Percentiles rank a stretch among this genome's conserved stretches.
phyloP scores from a whole-genome alignment of 129 eudicot species.

The Mikania micrantha region DNA sequence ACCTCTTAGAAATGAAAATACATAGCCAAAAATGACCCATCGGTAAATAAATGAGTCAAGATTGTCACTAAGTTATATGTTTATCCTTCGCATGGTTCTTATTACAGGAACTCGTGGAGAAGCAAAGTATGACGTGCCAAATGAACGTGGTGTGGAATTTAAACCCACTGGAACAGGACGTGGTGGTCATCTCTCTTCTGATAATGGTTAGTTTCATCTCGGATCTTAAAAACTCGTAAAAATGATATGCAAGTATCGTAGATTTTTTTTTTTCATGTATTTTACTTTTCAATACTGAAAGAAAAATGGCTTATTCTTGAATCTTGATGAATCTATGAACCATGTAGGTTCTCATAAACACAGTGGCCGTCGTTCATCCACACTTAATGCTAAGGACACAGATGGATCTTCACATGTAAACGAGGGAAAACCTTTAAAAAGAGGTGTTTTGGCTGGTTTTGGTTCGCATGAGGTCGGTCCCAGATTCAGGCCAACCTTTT shows the following conservation, averaged over 20 bases:
- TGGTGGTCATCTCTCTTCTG: constrained; percentile 39
- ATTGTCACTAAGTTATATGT: neutral
- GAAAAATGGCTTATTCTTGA: neutral
- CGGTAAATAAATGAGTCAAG: neutral
- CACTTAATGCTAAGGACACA: constrained; percentile 41
- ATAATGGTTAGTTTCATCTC: constrained; percentile 56
- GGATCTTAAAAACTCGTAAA: neutral
- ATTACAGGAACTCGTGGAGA: constrained; percentile 44
- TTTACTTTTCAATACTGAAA: neutral
- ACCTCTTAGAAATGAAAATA: neutral
- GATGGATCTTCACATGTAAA: constrained; percentile 41
- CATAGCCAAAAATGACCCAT: neutral
- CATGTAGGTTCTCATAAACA: constrained; percentile 54
- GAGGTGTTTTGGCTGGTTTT: constrained; percentile 57
- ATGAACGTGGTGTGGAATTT: constrained; percentile 40
- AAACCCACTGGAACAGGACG: constrained; percentile 42
- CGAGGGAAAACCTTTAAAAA: constrained; percentile 59
- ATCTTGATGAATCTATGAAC: constrained; percentile 9
- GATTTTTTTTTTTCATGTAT: no score
- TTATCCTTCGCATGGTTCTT: neutral
- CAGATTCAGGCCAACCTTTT: neutral
- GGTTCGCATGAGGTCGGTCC: constrained; percentile 62
- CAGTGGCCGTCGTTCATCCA: constrained; percentile 61
- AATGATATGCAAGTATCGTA: neutral
- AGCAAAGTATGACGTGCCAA: constrained; percentile 30